Conservation (phyloP, 2,329 filamentous ascomycete genomes). For the Stenocarpella maydis region DNA sequence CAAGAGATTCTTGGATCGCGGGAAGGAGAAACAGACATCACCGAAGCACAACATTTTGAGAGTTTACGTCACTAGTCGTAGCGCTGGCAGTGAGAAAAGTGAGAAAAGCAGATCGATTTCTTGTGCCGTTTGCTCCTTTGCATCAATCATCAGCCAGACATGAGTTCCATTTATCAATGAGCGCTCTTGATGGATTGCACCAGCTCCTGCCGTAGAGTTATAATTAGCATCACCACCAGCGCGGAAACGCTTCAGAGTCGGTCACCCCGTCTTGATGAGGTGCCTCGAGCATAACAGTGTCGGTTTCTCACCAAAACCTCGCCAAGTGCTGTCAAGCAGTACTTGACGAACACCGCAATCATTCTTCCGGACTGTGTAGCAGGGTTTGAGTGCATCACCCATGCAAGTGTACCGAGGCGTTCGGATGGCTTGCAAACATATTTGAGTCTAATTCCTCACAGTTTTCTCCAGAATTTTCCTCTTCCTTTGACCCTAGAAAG, state of each 20-base stretch:
- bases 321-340: neutral
- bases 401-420: neutral
- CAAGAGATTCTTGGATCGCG: neutral
- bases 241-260: neutral
- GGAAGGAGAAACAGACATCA: neutral
- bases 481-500: neutral
- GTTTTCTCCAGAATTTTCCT: neutral
- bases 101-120: neutral
- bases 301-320: neutral
- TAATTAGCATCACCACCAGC: neutral
- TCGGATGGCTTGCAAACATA: neutral
- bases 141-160: neutral
- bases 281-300: neutral
- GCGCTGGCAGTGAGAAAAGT: neutral
- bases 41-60: neutral
- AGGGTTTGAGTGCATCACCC: neutral
- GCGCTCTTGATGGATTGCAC: too few species aligned
- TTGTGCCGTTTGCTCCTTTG: neutral
- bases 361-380: neutral
- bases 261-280: neutral
- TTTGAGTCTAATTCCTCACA: neutral
- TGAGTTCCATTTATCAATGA: neutral
- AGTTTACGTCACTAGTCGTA: neutral
- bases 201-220: neutral
- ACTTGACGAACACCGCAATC: neutral